Conservation (phyloP, 768 basidiomycete genomes). For the Lentinula boryana region DNA sequence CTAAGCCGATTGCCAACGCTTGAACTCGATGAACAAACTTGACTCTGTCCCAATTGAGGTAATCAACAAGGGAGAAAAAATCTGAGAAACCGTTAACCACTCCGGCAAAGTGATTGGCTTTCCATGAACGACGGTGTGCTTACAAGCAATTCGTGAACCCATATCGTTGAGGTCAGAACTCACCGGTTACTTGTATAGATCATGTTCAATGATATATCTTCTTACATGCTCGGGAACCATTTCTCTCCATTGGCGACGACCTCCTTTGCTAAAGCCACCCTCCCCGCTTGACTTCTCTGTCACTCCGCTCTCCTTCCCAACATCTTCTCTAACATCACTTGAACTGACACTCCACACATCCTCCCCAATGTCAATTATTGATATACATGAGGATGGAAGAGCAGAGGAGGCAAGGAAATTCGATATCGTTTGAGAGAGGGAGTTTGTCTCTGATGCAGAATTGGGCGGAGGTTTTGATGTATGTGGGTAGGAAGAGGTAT, state of each 20-base stretch:
- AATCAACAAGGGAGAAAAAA: too few species aligned
- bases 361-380: slow-evolving; percentile 56
- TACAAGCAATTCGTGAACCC: too few species aligned
- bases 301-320: slow-evolving; percentile 21
- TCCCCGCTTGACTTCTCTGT: neutral
- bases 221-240: slow-evolving; percentile 42
- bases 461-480: neutral
- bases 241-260: slow-evolving; percentile 29
- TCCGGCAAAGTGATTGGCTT: too few species aligned
- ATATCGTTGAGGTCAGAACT: too few species aligned
- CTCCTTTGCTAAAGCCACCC: neutral
- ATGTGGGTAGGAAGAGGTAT: slow-evolving; percentile 8
- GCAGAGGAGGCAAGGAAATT: slow-evolving; percentile 39
- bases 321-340: slow-evolving; percentile 51
- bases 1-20: too few species aligned
- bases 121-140: too few species aligned
- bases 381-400: slow-evolving; percentile 43
- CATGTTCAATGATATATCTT: slow-evolving; percentile 42
- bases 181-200: slow-evolving; percentile 30
- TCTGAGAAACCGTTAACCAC: too few species aligned
- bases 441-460: slow-evolving; percentile 8
- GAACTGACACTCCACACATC: slow-evolving; percentile 61
- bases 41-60: too few species aligned
- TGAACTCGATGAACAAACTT: too few species aligned
- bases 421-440: slow-evolving; percentile 23